Evolutionary conservation across 306 rosid genomes (phyloP), one percentile per base, ranked within the genome.

Genomic region (Leucaena leucocephala): DNA sequence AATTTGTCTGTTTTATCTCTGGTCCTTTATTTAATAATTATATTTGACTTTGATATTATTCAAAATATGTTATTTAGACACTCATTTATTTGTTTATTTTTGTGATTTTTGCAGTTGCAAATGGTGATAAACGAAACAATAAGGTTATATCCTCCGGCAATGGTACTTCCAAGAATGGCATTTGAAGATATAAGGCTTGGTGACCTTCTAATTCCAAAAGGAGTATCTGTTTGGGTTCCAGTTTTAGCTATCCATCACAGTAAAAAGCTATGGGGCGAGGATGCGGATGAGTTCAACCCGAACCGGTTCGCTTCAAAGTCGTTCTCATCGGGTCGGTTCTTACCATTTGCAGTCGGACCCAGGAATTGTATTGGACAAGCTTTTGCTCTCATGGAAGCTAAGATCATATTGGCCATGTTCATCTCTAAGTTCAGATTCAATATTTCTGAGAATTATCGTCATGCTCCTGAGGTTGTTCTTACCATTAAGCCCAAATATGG

Each of bases 171-270:
- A 4, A 84, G 99, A 83, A 93, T 93, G 94, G 96, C 87, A 8
- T 95, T 95, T 67, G 93, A 95, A 76, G 99, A 95, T 73, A 90
- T 93, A 42, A 76, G 86, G 69, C 73, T 95, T 4, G 96, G 99
- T 42, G 99, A 91, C 73, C 87, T 95, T 4, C 87, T 88, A 36
- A 91, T 95, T 61, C 99, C 99, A 0, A 93, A 93, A 74, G 99
- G 99, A 1, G 82, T 95, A 36, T 95, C 99, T 43, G 85, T 95
- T 78, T 95, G 99, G 99, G 93, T 95, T 1, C 99, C 99, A 1
- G 97, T 95, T 36, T 80, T 95, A 33, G 99, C 98, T n/a, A 95
- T 95, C 82, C 98, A 95, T 79, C 99, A 95, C 19, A 93, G 92
- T 63, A 84, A 89, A 82, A 93, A 90, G 50, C 3, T 93, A 36